phyloP scores from a whole-genome alignment of 805 yeast genomes.

The Isabelozyma pseudorhagii region DNA sequence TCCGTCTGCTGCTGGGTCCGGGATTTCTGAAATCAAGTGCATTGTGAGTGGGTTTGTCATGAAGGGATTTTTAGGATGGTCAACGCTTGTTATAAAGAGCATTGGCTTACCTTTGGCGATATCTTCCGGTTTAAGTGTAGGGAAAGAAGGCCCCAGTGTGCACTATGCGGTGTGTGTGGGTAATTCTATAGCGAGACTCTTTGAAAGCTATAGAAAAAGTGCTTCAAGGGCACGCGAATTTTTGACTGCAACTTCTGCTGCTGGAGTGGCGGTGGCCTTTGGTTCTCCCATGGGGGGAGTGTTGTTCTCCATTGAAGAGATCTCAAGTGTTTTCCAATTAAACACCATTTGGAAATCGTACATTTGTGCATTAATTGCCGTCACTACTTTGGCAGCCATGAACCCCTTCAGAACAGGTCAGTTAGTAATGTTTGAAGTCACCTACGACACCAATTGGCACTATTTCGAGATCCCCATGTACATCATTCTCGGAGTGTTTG shows the following conservation, averaged over 20 bases:
- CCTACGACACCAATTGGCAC: constrained; percentile 83
- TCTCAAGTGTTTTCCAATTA: constrained; percentile 68
- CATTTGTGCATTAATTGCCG: constrained; percentile 86
- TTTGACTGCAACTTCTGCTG: constrained; percentile 88
- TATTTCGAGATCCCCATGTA: constrained; percentile 80
- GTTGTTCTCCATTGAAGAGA: constrained; percentile 87
- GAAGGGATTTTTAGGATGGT: constrained; percentile 70
- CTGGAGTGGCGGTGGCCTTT: constrained; percentile 98
- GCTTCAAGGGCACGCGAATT: constrained; percentile 53
- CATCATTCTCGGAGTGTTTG: constrained; percentile 78
- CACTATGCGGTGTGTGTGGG: constrained; percentile 99
- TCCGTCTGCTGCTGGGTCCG: constrained; percentile 95
- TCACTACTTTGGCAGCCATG: constrained; percentile 70
- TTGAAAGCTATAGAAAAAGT: constrained; percentile 43
- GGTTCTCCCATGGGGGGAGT: constrained; percentile 98
- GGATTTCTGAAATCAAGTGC: constrained; percentile 94
- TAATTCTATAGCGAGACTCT: constrained; percentile 60
- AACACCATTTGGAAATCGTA: constrained; percentile 88
- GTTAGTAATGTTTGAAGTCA: constrained; percentile 88
- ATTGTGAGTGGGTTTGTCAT: constrained; percentile 86
- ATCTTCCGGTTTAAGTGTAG: constrained; percentile 89
- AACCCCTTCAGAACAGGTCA: constrained; percentile 96
- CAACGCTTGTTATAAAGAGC: constrained; percentile 72
- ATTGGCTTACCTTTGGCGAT: constrained; percentile 85
- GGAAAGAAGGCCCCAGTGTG: constrained; percentile 98